Percentiles rank a stretch among this genome's conserved stretches.
These are phyloP conservation scores for Coemansia sp. DNA, from an alignment of 192 early-diverging fungal genomes.

Conservation along the genomic window DNA sequence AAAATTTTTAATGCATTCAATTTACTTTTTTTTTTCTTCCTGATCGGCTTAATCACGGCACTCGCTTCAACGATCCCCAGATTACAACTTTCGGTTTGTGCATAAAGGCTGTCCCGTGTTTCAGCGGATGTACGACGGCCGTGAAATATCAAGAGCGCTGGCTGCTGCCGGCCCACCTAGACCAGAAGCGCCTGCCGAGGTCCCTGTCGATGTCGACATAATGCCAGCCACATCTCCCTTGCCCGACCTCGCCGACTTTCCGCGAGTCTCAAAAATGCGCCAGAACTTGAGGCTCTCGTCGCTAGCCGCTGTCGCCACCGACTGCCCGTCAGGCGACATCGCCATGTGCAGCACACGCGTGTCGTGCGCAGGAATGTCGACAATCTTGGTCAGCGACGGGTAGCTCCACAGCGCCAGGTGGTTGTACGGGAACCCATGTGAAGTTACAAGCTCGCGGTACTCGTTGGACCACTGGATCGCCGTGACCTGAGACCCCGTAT, in stretches of 20 bases:
- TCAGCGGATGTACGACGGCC: slow-evolving; percentile 30
- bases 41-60: no score
- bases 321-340: slow-evolving; percentile 87
- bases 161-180: background rate
- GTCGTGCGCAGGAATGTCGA: slow-evolving; percentile 82
- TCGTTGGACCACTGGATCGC: slow-evolving; percentile 87
- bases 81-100: no score
- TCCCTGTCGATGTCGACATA: background rate
- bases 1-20: no score
- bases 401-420: slow-evolving; percentile 85
- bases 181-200: slow-evolving; percentile 1
- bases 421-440: slow-evolving; percentile 90
- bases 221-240: slow-evolving; percentile 13
- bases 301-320: slow-evolving; percentile 86
- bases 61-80: no score
- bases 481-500: slow-evolving; percentile 89
- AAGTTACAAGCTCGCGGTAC: slow-evolving; percentile 82
- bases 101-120: no score
- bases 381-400: slow-evolving; percentile 66
- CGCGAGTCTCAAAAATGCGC: slow-evolving; percentile 74
- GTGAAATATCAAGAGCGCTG: slow-evolving; percentile 21
- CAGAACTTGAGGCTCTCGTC: slow-evolving; percentile 97
- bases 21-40: no score
- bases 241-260: slow-evolving; percentile 24
- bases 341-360: slow-evolving; percentile 87